Evolutionary conservation across 164 flowering plant genomes (phyloP).

Genomic region (Vitis riparia): DNA sequence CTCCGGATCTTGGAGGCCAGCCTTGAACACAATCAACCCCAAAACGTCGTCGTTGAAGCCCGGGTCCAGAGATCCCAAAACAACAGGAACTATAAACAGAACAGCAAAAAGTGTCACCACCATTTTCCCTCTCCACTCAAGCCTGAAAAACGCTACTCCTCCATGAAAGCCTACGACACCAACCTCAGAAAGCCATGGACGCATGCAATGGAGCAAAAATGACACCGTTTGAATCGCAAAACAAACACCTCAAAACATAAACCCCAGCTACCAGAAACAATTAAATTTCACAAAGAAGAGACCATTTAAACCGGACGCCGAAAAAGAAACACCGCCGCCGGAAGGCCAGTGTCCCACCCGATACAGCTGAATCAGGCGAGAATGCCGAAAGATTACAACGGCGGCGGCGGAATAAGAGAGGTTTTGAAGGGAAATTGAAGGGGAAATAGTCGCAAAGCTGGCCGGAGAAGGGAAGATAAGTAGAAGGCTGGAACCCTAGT

Average conservation of each 20-base stretch:
- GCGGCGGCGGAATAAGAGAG: too few relatives aligned
- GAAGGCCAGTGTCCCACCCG: too few relatives aligned
- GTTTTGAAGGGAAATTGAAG: background rate
- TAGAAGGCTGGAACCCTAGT: background rate
- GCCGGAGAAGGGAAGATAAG: background rate
- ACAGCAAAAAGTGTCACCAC: constrained; percentile 8
- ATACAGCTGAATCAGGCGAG: too few relatives aligned
- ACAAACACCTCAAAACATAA: too few relatives aligned
- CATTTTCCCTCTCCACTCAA: constrained; percentile 9
- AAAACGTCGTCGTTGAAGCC: constrained; percentile 61
- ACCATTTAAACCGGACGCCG: too few relatives aligned
- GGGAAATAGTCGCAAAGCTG: background rate
- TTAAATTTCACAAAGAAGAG: too few relatives aligned
- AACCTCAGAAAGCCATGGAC: too few relatives aligned
- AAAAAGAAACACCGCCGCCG: too few relatives aligned
- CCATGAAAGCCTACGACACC: constrained; percentile 4
- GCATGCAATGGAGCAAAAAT: too few relatives aligned
- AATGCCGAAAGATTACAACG: too few relatives aligned
- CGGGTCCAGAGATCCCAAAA: constrained; percentile 21
- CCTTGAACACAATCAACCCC: constrained; percentile 63
- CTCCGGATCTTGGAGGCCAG: constrained; percentile 52
- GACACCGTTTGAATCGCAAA: too few relatives aligned
- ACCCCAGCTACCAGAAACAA: too few relatives aligned
- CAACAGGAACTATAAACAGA: constrained; percentile 10
- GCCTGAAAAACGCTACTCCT: background rate